Conservation (phyloP, 169 alveolate species). For the Cryptosporidium viatorum region DNA sequence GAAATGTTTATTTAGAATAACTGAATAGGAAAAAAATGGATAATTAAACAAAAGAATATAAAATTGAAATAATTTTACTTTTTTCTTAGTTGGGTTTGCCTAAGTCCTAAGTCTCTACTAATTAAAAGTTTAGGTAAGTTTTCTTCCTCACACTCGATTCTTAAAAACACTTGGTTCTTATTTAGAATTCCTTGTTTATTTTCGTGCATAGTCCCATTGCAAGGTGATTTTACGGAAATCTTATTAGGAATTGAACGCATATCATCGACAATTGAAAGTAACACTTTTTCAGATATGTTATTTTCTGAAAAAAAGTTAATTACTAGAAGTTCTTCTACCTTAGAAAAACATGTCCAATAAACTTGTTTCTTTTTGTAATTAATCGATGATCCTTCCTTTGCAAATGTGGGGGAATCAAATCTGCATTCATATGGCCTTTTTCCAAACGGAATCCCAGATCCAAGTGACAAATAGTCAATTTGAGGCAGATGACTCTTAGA, state of each 20-base stretch:
- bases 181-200: constrained; percentile 25
- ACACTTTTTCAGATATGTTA: neutral
- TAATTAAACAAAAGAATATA: neutral
- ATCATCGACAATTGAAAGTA: constrained; percentile 20
- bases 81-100: neutral
- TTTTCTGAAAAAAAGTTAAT: neutral
- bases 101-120: neutral
- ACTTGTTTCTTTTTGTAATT: constrained; percentile 37
- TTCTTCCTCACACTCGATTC: constrained; percentile 66
- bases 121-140: neutral
- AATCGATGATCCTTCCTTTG: constrained; percentile 23
- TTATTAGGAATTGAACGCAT: neutral
- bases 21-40: neutral
- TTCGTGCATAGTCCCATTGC: constrained; percentile 30
- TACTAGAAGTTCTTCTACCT: constrained; percentile 41
- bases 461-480: constrained; percentile 38
- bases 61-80: neutral
- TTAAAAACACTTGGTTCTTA: constrained; percentile 12
- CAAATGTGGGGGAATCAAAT: constrained; percentile 42
- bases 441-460: constrained; percentile 35
- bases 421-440: constrained; percentile 73
- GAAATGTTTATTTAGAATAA: constrained; percentile 17
- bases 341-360: constrained; percentile 61
- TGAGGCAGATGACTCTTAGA: neutral
- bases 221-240: constrained; percentile 48